Evolutionary conservation across 106 monocot genomes (phyloP).

Genomic region (Triglochin maritima): DNA sequence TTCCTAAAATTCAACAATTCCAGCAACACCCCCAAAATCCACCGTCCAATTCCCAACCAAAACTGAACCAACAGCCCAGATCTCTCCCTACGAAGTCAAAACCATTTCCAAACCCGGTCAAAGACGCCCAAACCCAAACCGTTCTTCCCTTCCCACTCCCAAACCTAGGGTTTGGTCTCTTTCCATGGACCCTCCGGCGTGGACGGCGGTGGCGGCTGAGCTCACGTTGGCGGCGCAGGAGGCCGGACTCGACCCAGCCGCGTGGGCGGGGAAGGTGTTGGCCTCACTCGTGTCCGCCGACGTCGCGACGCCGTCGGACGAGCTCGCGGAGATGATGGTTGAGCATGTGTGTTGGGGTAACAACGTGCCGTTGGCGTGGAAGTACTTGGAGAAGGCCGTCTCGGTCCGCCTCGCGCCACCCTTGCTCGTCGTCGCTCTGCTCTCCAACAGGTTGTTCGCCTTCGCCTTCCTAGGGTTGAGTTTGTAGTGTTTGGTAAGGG

Average conservation of each 20-base stretch:
- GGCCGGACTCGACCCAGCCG: constrained; percentile 15
- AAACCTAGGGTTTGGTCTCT: too few relatives aligned
- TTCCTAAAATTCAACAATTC: too few relatives aligned
- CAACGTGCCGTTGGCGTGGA: constrained; percentile 52
- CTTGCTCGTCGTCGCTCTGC: constrained; percentile 52
- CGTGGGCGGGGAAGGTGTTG: constrained; percentile 18
- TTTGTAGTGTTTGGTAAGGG: neutral
- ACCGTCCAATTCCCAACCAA: too few relatives aligned
- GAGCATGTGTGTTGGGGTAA: constrained; percentile 36
- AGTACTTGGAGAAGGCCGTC: constrained; percentile 70
- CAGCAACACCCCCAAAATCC: too few relatives aligned
- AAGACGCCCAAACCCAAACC: too few relatives aligned
- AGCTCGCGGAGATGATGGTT: constrained; percentile 26
- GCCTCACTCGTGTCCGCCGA: constrained; percentile 9
- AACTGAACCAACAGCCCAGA: too few relatives aligned
- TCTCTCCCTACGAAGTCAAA: too few relatives aligned
- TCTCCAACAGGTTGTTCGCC: constrained; percentile 37
- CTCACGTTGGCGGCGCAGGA: constrained; percentile 28
- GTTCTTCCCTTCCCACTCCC: too few relatives aligned
- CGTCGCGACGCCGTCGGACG: constrained; percentile 20
- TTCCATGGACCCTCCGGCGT: neutral
- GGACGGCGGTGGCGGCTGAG: constrained; percentile 13
- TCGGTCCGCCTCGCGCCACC: constrained; percentile 47
- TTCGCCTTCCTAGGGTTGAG: neutral
- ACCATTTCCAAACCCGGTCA: too few relatives aligned